Conservation (phyloP, 305 asterid species). For the Withania somnifera region DNA sequence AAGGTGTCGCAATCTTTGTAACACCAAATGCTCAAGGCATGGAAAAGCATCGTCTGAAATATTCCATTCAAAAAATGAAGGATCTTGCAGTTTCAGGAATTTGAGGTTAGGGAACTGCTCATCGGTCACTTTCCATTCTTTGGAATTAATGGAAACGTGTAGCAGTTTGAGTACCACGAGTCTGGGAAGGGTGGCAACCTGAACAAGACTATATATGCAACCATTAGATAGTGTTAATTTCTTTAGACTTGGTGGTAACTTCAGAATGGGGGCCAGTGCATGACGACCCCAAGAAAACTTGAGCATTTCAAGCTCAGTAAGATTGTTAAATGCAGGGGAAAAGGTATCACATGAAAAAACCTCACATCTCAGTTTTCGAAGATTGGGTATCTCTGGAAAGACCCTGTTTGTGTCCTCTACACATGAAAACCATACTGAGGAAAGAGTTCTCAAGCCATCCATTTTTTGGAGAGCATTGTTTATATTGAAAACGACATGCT, state of each 20-base stretch:
- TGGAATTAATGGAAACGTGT: background rate
- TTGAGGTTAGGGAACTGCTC: background rate
- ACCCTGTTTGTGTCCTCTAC: background rate
- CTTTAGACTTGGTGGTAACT: background rate
- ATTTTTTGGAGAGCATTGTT: too few relatives aligned
- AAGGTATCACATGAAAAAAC: background rate
- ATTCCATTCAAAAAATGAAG: background rate
- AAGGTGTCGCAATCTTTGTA: background rate
- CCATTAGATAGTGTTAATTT: background rate
- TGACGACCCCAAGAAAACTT: background rate
- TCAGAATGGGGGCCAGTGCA: background rate
- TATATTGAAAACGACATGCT: too few relatives aligned
- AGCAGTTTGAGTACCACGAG: conserved; percentile 3
- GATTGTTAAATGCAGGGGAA: background rate
- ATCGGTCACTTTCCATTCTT: background rate
- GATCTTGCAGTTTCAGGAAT: background rate
- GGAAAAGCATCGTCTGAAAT: background rate
- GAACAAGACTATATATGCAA: background rate
- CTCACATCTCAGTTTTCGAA: background rate
- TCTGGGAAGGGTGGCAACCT: background rate
- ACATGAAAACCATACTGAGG: too few relatives aligned
- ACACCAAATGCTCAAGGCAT: background rate
- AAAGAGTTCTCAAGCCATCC: too few relatives aligned
- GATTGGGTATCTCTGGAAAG: background rate
- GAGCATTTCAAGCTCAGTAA: background rate